Evolutionary conservation across 2,329 filamentous ascomycete genomes (phyloP).

Genomic region (Aspergillus novoparasiticus): DNA sequence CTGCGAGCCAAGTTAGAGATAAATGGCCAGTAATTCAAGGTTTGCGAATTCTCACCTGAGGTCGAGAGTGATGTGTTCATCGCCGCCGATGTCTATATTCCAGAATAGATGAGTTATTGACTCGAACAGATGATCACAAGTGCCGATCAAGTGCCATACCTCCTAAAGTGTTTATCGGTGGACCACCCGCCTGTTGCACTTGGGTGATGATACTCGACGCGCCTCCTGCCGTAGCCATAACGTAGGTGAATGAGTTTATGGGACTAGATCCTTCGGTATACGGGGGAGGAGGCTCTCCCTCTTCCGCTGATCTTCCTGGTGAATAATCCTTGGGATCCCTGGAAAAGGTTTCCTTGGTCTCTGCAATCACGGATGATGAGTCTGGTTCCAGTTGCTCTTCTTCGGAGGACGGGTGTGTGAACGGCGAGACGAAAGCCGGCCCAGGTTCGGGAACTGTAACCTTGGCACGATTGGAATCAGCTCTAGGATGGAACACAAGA

Average conservation of each 20-base stretch:
- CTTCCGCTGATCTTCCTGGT: slow-evolving; percentile 71
- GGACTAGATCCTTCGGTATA: slow-evolving; percentile 94
- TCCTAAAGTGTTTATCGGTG: slow-evolving; percentile 85
- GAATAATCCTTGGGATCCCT: slow-evolving; percentile 76
- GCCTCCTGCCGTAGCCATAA: slow-evolving; percentile 97
- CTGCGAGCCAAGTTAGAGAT: slow-evolving; percentile 51
- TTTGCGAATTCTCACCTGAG: slow-evolving; percentile 69
- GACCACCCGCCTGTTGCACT: slow-evolving; percentile 86
- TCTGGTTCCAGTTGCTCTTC: slow-evolving; percentile 51
- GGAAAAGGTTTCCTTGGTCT: slow-evolving; percentile 85
- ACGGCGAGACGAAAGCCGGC: slow-evolving; percentile 51
- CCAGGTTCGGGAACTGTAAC: slow-evolving; percentile 50
- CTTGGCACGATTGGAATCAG: slow-evolving; percentile 42
- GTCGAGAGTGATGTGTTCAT: slow-evolving; percentile 94
- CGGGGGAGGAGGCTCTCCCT: slow-evolving; percentile 90
- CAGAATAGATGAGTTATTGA: slow-evolving; percentile 11
- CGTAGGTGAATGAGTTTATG: slow-evolving; percentile 87
- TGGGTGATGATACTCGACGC: slow-evolving; percentile 99
- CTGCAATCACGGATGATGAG: slow-evolving; percentile 59
- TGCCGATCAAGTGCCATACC: slow-evolving; percentile 55
- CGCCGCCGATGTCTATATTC: slow-evolving; percentile 71
- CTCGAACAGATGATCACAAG: neutral
- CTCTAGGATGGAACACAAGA: slow-evolving; percentile 57
- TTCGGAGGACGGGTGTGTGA: slow-evolving; percentile 55
- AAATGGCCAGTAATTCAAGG: neutral